These are phyloP conservation scores for Aspergillus tanneri DNA, from an alignment of 2,329 filamentous ascomycete genomes.

Conservation along the genomic window DNA sequence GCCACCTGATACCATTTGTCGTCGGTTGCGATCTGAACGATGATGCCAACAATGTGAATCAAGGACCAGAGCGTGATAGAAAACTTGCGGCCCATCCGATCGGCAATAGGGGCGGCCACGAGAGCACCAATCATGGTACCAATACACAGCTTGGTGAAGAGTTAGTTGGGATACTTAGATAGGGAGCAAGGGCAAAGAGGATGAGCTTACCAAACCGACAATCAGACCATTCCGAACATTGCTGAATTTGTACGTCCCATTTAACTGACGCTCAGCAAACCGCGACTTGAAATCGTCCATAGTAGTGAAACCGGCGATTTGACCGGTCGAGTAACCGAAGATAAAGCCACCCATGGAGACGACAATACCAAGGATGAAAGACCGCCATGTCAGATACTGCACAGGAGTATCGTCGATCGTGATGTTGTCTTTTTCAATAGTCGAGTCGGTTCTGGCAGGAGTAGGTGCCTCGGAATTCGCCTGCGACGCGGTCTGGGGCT, in stretches of 20 bases:
- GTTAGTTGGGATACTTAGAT: conserved; percentile 10
- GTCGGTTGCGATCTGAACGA: conserved; percentile 47
- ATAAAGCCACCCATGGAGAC: conserved; percentile 52
- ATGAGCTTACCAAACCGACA: conserved; percentile 42
- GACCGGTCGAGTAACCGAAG: conserved; percentile 48
- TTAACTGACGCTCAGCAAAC: conserved; percentile 38
- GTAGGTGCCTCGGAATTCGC: conserved; percentile 36
- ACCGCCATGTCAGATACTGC: conserved; percentile 44
- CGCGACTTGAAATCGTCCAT: conserved; percentile 48
- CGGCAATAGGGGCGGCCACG: conserved; percentile 46
- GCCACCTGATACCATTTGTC: conserved; percentile 47
- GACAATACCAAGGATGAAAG: conserved; percentile 45
- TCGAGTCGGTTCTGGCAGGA: conserved; percentile 34
- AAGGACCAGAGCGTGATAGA: conserved; percentile 48
- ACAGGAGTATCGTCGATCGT: conserved; percentile 44
- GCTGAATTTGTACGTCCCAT: conserved; percentile 41
- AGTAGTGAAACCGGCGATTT: conserved; percentile 47
- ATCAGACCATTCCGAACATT: conserved; percentile 47
- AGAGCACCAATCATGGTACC: conserved; percentile 46
- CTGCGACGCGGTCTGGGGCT: conserved; percentile 29
- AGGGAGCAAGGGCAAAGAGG: neutral
- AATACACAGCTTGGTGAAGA: conserved; percentile 41
- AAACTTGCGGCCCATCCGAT: conserved; percentile 46
- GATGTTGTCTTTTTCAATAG: conserved; percentile 33
- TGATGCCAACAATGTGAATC: conserved; percentile 47